Conservation (phyloP, 164 flowering plant genomes). For the Dillenia turbinata region DNA sequence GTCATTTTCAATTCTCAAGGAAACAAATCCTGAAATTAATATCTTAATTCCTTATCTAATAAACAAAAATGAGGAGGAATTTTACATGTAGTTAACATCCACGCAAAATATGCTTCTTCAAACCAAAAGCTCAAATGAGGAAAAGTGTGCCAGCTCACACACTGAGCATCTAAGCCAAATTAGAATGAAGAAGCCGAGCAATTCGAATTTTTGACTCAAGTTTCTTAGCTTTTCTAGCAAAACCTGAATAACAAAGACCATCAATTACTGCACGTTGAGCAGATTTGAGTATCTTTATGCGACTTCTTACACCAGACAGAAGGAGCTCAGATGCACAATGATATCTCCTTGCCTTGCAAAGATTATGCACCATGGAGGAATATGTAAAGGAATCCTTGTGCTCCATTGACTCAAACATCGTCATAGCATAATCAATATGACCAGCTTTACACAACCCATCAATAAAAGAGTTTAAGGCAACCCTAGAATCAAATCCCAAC, state of each 20-base stretch:
- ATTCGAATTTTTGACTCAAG: conserved; percentile 33
- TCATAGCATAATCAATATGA: conserved; percentile 50
- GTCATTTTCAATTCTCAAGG: too few relatives aligned
- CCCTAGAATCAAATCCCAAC: conserved; percentile 45
- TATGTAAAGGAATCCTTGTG: conserved; percentile 74
- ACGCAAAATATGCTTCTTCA: too few relatives aligned
- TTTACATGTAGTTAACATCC: too few relatives aligned
- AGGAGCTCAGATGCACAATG: conserved; percentile 56
- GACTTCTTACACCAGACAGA: conserved; percentile 43
- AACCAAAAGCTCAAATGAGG: too few relatives aligned
- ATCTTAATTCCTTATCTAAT: too few relatives aligned
- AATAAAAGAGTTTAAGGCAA: conserved; percentile 62
- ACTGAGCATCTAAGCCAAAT: too few relatives aligned
- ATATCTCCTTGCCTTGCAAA: conserved; percentile 54
- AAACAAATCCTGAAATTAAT: too few relatives aligned
- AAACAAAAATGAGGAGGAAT: too few relatives aligned
- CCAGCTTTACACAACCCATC: conserved; percentile 63
- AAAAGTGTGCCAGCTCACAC: too few relatives aligned
- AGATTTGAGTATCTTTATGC: conserved; percentile 42
- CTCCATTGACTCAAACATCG: conserved; percentile 54
- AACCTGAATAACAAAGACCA: conserved; percentile 57
- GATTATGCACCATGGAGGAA: conserved; percentile 68
- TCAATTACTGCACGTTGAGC: conserved; percentile 53
- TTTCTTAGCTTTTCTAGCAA: conserved; percentile 33
- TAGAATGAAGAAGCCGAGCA: conserved; percentile 25